Evolutionary conservation across 257 asterid species (phyloP).

Genomic region (Salvia hispanica): DNA sequence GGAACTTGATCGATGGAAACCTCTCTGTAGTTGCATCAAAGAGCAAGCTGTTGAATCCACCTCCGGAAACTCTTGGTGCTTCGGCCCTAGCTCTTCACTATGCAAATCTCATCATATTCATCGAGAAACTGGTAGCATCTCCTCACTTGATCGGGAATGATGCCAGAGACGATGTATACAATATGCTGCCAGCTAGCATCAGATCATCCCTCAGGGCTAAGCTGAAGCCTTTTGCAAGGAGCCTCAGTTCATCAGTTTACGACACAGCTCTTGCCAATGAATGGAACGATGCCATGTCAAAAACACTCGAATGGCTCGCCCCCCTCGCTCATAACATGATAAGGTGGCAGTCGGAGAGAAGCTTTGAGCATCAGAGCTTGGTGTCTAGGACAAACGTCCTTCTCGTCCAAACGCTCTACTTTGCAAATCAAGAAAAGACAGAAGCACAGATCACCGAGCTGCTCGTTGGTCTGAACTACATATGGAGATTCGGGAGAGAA

Average conservation of each 20-base stretch:
- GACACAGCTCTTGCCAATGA: conserved; percentile 71
- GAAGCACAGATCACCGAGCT: conserved; percentile 70
- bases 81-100: conserved; percentile 87
- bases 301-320: conserved; percentile 76
- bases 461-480: conserved; percentile 72
- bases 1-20: conserved; percentile 40
- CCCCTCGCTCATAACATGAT: conserved; percentile 93
- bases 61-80: conserved; percentile 78
- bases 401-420: conserved; percentile 80
- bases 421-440: conserved; percentile 66
- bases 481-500: conserved; percentile 75
- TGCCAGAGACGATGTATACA: conserved; percentile 82
- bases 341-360: conserved; percentile 92
- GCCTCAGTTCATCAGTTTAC: conserved; percentile 49
- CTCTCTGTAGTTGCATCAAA: conserved; percentile 35
- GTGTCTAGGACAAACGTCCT: conserved; percentile 69
- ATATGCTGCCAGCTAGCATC: conserved; percentile 76
- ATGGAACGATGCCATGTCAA: conserved; percentile 76
- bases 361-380: conserved; percentile 77
- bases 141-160: conserved; percentile 91
- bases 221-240: conserved; percentile 69
- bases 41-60: conserved; percentile 60
- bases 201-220: conserved; percentile 71
- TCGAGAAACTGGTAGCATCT: conserved; percentile 73
- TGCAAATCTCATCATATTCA: conserved; percentile 73